Conservation (phyloP, 371 early-diverging fungal genomes). For the Umbelopsis sp. region DNA sequence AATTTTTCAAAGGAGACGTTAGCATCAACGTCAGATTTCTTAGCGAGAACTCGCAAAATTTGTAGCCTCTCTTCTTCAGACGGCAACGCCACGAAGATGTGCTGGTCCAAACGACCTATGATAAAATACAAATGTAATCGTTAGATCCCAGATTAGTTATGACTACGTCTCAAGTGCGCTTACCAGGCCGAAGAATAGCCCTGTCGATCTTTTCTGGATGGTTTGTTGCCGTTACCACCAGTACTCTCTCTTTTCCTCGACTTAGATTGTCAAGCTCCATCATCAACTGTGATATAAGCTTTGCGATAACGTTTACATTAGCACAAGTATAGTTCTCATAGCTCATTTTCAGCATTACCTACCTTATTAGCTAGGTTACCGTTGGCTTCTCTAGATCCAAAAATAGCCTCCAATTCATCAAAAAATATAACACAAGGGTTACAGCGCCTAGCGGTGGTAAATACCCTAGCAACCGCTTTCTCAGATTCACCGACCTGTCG, state of each 20-base stretch:
- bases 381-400: slow-evolving; percentile 59
- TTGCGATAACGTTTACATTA: not conserved
- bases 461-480: slow-evolving; percentile 87
- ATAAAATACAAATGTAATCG: no score
- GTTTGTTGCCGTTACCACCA: slow-evolving; percentile 90
- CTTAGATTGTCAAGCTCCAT: slow-evolving; percentile 80
- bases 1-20: slow-evolving; percentile 58
- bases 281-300: slow-evolving; percentile 74
- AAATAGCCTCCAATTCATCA: slow-evolving; percentile 98
- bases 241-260: slow-evolving; percentile 51
- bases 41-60: slow-evolving; percentile 72
- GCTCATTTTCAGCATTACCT: slow-evolving; percentile 1
- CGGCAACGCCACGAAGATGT: slow-evolving; percentile 80
- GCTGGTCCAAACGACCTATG: slow-evolving; percentile 82
- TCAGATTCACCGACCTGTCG: slow-evolving; percentile 89
- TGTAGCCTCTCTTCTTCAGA: slow-evolving; percentile 62
- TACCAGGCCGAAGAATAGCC: slow-evolving; percentile 85
- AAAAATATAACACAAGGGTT: slow-evolving; percentile 97
- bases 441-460: slow-evolving; percentile 87
- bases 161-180: not conserved
- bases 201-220: slow-evolving; percentile 81
- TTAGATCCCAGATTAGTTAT: no score
- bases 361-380: slow-evolving; percentile 71
- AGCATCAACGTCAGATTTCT: slow-evolving; percentile 49
- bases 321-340: no score